Conservation (phyloP, 2,329 filamentous ascomycete species). For the Fusarium citri region DNA sequence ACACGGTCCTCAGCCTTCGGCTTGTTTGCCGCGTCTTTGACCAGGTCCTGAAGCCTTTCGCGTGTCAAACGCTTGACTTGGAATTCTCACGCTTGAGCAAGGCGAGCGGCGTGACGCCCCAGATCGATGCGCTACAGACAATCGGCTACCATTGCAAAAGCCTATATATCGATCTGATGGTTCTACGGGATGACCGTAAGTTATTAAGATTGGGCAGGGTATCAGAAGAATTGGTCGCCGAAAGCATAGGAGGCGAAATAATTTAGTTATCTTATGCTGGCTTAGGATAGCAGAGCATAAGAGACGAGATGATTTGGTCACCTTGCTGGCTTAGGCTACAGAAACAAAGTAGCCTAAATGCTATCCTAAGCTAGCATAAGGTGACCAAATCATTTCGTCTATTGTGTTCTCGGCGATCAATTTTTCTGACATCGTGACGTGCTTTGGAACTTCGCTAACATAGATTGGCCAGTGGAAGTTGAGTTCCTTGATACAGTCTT, state of each 20-base stretch:
- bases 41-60: slow-evolving; percentile 57
- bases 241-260: too few relatives aligned
- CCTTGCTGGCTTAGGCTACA: too few relatives aligned
- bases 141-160: slow-evolving; percentile 62
- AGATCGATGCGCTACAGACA: slow-evolving; percentile 57
- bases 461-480: slow-evolving; percentile 58
- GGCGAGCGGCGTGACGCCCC: slow-evolving; percentile 48
- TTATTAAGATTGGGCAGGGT: neutral
- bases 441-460: slow-evolving; percentile 22
- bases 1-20: slow-evolving; percentile 57
- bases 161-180: slow-evolving; percentile 64
- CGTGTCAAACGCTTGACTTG: slow-evolving; percentile 61
- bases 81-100: slow-evolving; percentile 62
- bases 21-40: slow-evolving; percentile 64
- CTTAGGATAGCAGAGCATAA: too few relatives aligned
- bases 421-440: too few relatives aligned
- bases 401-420: too few relatives aligned
- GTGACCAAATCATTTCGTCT: too few relatives aligned
- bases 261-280: too few relatives aligned
- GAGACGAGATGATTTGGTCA: too few relatives aligned
- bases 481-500: slow-evolving; percentile 61
- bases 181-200: slow-evolving; percentile 64
- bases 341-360: too few relatives aligned
- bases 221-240: too few relatives aligned
- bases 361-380: accelerated